Evolutionary conservation across 2,329 filamentous ascomycete genomes (phyloP).

Genomic region (Beauveria varroae): DNA sequence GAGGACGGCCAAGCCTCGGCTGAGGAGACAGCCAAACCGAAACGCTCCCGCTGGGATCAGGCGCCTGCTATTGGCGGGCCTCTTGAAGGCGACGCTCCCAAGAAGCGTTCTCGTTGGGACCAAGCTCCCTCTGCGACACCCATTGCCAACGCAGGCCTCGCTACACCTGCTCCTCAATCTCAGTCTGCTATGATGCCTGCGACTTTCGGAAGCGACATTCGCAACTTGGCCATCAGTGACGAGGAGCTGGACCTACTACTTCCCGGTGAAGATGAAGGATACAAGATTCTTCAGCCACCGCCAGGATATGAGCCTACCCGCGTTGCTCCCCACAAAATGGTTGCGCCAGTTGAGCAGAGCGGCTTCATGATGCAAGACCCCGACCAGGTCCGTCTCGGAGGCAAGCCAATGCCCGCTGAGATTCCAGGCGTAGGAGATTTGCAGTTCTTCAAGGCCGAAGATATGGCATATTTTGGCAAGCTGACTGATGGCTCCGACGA

Average conservation of each 20-base stretch:
- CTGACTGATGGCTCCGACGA: slow-evolving; percentile 91
- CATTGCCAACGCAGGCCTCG: slow-evolving; percentile 64
- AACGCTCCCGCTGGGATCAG: slow-evolving; percentile 84
- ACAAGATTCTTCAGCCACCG: slow-evolving; percentile 84
- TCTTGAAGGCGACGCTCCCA: slow-evolving; percentile 46
- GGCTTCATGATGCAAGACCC: slow-evolving; percentile 99
- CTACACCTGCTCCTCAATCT: slow-evolving; percentile 69
- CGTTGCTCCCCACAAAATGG: slow-evolving; percentile 67
- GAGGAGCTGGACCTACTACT: slow-evolving; percentile 91
- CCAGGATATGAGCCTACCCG: slow-evolving; percentile 84
- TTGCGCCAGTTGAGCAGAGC: slow-evolving; percentile 64
- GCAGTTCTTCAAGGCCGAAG: slow-evolving; percentile 96
- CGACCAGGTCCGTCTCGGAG: slow-evolving; percentile 71
- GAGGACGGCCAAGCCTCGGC: slow-evolving; percentile 41
- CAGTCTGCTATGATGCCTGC: slow-evolving; percentile 45
- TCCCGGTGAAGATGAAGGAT: slow-evolving; percentile 80
- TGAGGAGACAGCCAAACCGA: slow-evolving; percentile 53
- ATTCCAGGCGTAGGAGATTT: slow-evolving; percentile 94
- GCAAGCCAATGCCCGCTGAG: slow-evolving; percentile 88
- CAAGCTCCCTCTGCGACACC: slow-evolving; percentile 78
- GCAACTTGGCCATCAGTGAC: slow-evolving; percentile 79
- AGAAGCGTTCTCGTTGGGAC: slow-evolving; percentile 85
- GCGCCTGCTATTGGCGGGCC: slow-evolving; percentile 51
- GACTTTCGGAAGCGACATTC: slow-evolving; percentile 77
- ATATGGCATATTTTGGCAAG: slow-evolving; percentile 98